Percentiles rank a stretch among this genome's conserved stretches.
phyloP scores from a whole-genome alignment of 305 asterid species.

The Salvia sclarea region DNA sequence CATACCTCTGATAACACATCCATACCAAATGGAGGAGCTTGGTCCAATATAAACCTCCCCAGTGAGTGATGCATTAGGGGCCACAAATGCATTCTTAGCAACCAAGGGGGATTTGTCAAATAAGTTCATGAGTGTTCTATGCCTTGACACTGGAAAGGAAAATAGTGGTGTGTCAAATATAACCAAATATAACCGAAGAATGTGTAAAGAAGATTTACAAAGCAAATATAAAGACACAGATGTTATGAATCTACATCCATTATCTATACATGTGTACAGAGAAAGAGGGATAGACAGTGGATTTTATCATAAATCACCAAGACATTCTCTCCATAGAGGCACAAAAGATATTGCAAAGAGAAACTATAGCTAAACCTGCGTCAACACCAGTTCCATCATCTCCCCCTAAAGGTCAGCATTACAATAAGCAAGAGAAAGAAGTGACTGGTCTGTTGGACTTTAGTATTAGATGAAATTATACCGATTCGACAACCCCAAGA shows the following conservation, averaged over 20 bases:
- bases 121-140: constrained; percentile 84
- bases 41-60: constrained; percentile 85
- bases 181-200: constrained; percentile 13
- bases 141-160: constrained; percentile 78
- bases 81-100: constrained; percentile 82
- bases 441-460: background rate
- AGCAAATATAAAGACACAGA: constrained; percentile 3
- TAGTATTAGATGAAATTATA: background rate
- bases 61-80: constrained; percentile 84
- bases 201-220: background rate
- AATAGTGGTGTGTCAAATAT: constrained; percentile 18
- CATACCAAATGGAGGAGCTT: constrained; percentile 91
- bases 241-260: background rate
- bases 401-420: background rate
- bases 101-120: constrained; percentile 78
- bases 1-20: constrained; percentile 93
- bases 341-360: background rate
- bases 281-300: background rate
- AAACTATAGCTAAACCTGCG: background rate
- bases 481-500: constrained; percentile 13
- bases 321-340: background rate
- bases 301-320: background rate
- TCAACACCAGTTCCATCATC: background rate
- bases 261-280: background rate
- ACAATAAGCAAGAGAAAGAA: background rate